Evolutionary conservation across 2,329 filamentous ascomycete genomes (phyloP), one percentile per base, ranked within the genome.

Genomic region (Kalaharituber pfeilii): DNA sequence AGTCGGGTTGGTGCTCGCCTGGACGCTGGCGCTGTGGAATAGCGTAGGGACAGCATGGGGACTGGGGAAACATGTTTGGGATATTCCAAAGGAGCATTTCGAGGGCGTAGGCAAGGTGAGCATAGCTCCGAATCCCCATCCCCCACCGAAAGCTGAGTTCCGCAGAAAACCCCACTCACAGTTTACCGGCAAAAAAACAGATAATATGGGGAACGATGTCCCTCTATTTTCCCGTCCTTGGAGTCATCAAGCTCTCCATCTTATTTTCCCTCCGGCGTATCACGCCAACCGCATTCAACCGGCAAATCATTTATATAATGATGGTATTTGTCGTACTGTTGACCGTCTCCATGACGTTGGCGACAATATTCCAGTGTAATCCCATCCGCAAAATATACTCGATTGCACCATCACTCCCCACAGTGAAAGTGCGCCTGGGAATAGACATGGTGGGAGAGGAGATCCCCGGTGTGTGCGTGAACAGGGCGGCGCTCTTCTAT

Each of bases 161-260:
- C n/a, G n/a, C n/a, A n/a, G n/a, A n/a, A n/a, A n/a, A n/a, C n/a
- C n/a, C n/a, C n/a, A n/a, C n/a, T n/a, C n/a, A n/a, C n/a, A n/a
- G n/a, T n/a, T n/a, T n/a, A n/a, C n/a, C n/a, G n/a, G n/a, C n/a
- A n/a, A n/a, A n/a, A n/a, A n/a, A n/a, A n/a, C 15, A 39, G 33
- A 39, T 47, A 2, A 25, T 47, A 25, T 47, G 42, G 42, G 42
- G 42, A 13, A 47, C 42, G 22, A 47, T 22, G 22, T 22, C 42
- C n/a, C 57, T 70, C 6, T 72, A 71, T 57, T 67, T 67, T 49
- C 47, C 67, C 11, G 63, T 69, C 1, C 69, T 69, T 1, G 67
- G 60, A 36, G 58, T 71, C 30, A 70, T 67, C 2, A 72, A 71
- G 55, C 56, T 71, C 8, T 71, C 69, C 1, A 70, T 71, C 63